Evolutionary conservation across 2,329 filamentous ascomycete species (phyloP).

Genomic region (Diaporthe destruens): DNA sequence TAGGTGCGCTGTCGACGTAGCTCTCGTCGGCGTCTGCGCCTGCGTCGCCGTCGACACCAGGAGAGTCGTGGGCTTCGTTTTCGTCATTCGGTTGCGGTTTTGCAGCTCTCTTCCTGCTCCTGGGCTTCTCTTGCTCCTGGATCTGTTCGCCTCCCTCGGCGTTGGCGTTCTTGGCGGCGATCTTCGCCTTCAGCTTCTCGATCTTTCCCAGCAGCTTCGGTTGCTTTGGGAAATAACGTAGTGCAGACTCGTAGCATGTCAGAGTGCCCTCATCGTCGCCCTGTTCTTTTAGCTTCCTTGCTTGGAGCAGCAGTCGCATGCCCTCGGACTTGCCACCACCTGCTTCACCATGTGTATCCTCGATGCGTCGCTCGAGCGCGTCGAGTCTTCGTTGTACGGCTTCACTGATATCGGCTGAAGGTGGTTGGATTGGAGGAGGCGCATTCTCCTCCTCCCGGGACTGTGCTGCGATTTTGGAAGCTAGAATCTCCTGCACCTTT

Average conservation of each 20-base stretch:
- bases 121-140: neutral
- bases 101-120: constrained; percentile 46
- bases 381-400: constrained; percentile 86
- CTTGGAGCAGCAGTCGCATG: constrained; percentile 87
- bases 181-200: constrained; percentile 67
- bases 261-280: constrained; percentile 84
- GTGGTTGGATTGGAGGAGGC: constrained; percentile 18
- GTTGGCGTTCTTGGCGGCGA: constrained; percentile 52
- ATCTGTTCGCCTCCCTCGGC: neutral
- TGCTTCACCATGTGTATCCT: constrained; percentile 66
- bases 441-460: constrained; percentile 52
- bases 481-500: constrained; percentile 90
- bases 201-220: constrained; percentile 81
- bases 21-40: constrained; percentile 57
- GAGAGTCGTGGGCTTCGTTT: constrained; percentile 54
- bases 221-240: constrained; percentile 88
- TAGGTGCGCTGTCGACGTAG: constrained; percentile 46
- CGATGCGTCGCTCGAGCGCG: constrained; percentile 87
- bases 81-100: constrained; percentile 49
- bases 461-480: constrained; percentile 74
- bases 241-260: constrained; percentile 86
- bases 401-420: constrained; percentile 71
- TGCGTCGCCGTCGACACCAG: constrained; percentile 56
- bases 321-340: constrained; percentile 81
- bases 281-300: constrained; percentile 87